Evolutionary conservation across 1,284 basidiomycete genomes (phyloP).

Genomic region (Pseudozyma thailandica): DNA sequence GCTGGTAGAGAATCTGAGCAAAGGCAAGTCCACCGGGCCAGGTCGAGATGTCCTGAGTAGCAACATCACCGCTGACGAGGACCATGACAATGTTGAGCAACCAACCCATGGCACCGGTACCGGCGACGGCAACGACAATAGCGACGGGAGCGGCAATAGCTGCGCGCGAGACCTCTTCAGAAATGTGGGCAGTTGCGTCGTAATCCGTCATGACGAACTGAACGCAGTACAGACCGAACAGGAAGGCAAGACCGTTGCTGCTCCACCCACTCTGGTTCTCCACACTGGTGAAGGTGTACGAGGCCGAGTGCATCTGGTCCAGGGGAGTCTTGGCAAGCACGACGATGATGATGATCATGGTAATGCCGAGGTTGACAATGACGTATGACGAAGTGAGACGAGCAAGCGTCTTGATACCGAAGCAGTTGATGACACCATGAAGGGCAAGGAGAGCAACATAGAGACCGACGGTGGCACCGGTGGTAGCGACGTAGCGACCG

Average conservation of each 20-base stretch:
- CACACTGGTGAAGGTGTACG: conserved; percentile 77
- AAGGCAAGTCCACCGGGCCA: conserved; percentile 66
- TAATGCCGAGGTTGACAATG: conserved; percentile 81
- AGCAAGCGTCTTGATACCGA: conserved; percentile 83
- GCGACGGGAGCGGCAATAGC: conserved; percentile 81
- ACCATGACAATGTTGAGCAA: conserved; percentile 74
- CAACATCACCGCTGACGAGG: conserved; percentile 75
- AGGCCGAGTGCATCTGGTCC: conserved; percentile 78
- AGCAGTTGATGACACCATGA: conserved; percentile 74
- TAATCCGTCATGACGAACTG: conserved; percentile 74
- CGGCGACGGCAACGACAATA: conserved; percentile 83
- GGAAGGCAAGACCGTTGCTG: conserved; percentile 82
- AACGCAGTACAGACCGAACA: conserved; percentile 87
- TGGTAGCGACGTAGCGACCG: conserved; percentile 51
- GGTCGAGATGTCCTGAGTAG: conserved; percentile 37
- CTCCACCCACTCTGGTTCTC: conserved; percentile 82
- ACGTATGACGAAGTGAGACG: conserved; percentile 82
- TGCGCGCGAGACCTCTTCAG: conserved; percentile 88
- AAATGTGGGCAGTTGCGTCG: conserved; percentile 80
- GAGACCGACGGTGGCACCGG: conserved; percentile 61
- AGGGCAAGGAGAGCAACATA: conserved; percentile 62
- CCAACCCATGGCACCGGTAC: conserved; percentile 62
- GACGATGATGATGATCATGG: conserved; percentile 78
- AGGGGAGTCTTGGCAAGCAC: conserved; percentile 78
- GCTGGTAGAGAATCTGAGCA: conserved; percentile 61